phyloP scores from a whole-genome alignment of 192 early-diverging fungal species.

The Gigaspora rosea region DNA sequence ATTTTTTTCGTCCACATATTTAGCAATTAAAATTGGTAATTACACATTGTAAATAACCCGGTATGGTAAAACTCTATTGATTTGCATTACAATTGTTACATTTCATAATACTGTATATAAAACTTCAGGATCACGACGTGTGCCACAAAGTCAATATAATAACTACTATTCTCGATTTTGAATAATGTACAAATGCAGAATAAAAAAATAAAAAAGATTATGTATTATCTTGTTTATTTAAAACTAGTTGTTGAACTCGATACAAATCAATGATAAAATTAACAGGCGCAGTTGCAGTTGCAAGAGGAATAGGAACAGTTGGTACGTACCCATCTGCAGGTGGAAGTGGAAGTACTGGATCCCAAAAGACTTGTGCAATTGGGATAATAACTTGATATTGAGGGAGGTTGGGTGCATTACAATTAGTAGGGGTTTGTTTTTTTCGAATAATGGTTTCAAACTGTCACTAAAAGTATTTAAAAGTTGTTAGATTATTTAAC shows the following conservation, averaged over 20 bases:
- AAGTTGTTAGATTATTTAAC: conserved; percentile 19
- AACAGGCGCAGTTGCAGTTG: conserved; percentile 4
- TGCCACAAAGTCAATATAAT: neutral
- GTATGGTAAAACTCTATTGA: conserved; percentile 2
- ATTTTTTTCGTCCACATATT: conserved; percentile 22
- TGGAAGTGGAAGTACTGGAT: conserved; percentile 10
- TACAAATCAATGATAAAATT: conserved; percentile 30
- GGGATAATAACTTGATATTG: conserved; percentile 23
- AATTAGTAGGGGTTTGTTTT: conserved; percentile 9
- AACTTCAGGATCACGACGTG: neutral
- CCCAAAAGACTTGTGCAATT: conserved; percentile 26
- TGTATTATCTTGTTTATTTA: conserved; percentile 13
- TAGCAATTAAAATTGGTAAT: conserved; percentile 27
- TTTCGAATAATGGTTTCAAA: conserved; percentile 15
- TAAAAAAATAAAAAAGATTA: conserved; percentile 17
- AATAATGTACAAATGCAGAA: neutral
- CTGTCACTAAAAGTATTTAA: conserved; percentile 16
- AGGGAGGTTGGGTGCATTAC: conserved; percentile 26
- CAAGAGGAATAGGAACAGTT: conserved; percentile 3
- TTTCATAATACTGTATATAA: conserved; percentile 20
- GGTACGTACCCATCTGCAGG: neutral
- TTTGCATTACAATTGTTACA: conserved; percentile 6
- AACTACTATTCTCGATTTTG: conserved; percentile 11
- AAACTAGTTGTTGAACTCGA: conserved; percentile 25
- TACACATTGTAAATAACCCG: conserved; percentile 19